phyloP scores from a whole-genome alignment of 768 basidiomycete species.

The Leccinum longicurvipes region DNA sequence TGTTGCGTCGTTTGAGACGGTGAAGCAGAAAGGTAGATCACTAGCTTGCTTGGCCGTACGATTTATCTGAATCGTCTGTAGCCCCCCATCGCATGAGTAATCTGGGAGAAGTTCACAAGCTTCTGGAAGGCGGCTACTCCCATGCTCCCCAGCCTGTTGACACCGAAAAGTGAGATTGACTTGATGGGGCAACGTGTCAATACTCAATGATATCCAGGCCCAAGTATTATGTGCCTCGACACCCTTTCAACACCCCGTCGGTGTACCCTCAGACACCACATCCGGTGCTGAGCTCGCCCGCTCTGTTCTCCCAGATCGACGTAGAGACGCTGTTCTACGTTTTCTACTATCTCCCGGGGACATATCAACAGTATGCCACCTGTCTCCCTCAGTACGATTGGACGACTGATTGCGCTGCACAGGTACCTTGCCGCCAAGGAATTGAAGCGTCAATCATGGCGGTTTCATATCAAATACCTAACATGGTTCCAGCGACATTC shows the following conservation, averaged over 20 bases:
- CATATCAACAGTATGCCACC: constrained; percentile 82
- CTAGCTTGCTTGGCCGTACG: neutral
- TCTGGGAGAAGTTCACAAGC: constrained; percentile 85
- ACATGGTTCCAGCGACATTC: constrained; percentile 99
- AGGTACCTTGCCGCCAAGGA: constrained; percentile 97
- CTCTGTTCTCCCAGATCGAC: constrained; percentile 86
- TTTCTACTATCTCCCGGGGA: constrained; percentile 96
- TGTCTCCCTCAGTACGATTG: neutral
- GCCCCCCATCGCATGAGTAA: constrained; percentile 84
- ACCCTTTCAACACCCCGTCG: constrained; percentile 84
- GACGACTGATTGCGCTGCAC: constrained; percentile 1
- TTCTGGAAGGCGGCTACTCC: constrained; percentile 88
- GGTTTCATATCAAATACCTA: constrained; percentile 98
- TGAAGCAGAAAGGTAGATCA: constrained; percentile 90
- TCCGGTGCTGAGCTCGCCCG: constrained; percentile 74
- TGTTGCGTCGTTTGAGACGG: constrained; percentile 90
- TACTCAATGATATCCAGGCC: constrained; percentile 54
- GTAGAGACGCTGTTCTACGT: constrained; percentile 98
- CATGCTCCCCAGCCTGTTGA: constrained; percentile 91
- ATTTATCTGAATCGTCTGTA: constrained; percentile 22
- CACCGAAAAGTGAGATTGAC: constrained; percentile 81
- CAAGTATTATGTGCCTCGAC: constrained; percentile 93
- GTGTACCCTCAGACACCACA: constrained; percentile 94
- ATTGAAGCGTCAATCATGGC: constrained; percentile 96
- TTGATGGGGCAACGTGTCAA: neutral